Evolutionary conservation across 352 stramenopile genomes (phyloP).

Genomic region (Globisporangium orthogonon): DNA sequence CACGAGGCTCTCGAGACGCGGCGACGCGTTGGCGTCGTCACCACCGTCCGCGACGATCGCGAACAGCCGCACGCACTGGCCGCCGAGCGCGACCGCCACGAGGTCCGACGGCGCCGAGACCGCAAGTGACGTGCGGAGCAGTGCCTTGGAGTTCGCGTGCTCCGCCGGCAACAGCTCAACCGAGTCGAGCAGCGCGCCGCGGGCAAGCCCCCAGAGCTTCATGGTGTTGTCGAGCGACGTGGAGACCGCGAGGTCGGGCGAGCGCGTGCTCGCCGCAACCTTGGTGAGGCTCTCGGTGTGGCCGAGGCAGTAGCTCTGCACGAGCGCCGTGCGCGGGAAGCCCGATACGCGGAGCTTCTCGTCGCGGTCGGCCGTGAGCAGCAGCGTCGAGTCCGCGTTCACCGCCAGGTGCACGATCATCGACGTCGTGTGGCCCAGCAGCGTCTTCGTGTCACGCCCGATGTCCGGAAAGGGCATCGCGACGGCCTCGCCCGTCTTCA

Average conservation of each 20-base stretch:
- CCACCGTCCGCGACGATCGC: slow-evolving; percentile 25
- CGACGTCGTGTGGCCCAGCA: slow-evolving; percentile 81
- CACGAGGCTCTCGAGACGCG: slow-evolving; percentile 20
- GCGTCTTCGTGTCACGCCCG: slow-evolving; percentile 53
- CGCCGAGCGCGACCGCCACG: slow-evolving; percentile 50
- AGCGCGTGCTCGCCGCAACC: slow-evolving; percentile 35
- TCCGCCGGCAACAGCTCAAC: slow-evolving; percentile 30
- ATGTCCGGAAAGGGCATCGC: slow-evolving; percentile 73
- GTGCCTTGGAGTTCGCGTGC: slow-evolving; percentile 24
- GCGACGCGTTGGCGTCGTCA: not conserved
- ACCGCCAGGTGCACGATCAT: slow-evolving; percentile 78
- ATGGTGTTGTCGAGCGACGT: slow-evolving; percentile 79
- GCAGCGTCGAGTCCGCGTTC: slow-evolving; percentile 39
- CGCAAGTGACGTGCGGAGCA: slow-evolving; percentile 53
- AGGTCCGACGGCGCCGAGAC: slow-evolving; percentile 50
- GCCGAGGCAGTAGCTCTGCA: slow-evolving; percentile 82
- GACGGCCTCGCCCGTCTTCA: slow-evolving; percentile 81
- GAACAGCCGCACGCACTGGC: slow-evolving; percentile 44
- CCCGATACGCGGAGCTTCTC: slow-evolving; percentile 83
- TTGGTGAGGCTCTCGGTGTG: slow-evolving; percentile 65
- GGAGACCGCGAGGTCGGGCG: slow-evolving; percentile 50
- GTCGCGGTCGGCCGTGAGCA: slow-evolving; percentile 77
- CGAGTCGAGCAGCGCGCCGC: slow-evolving; percentile 48
- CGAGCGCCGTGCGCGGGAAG: slow-evolving; percentile 64
- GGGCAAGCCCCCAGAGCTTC: slow-evolving; percentile 65